Evolutionary conservation across 495 filamentous ascomycete species (phyloP).

Genomic region (Rostrohypoxylon terebratum): DNA sequence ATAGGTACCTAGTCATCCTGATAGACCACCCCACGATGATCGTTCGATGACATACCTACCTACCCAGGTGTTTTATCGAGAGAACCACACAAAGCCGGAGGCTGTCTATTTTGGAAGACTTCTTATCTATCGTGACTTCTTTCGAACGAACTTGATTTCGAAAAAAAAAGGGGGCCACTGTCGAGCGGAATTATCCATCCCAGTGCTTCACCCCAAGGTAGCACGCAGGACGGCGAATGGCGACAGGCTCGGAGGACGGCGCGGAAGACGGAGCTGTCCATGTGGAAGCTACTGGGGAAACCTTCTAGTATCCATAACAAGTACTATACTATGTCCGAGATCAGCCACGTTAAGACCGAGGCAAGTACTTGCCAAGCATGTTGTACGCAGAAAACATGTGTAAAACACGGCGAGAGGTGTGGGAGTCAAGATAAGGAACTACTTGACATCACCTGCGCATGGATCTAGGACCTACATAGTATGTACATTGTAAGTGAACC

Average conservation of each 20-base stretch:
- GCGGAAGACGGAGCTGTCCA: slow-evolving; percentile 14
- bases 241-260: slow-evolving; percentile 26
- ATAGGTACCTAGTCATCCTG: neutral
- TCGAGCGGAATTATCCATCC: neutral
- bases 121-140: neutral
- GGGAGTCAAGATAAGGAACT: neutral
- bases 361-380: neutral
- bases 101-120: neutral
- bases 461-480: too few relatives aligned
- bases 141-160: neutral
- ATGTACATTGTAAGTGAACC: too few relatives aligned
- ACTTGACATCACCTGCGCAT: neutral
- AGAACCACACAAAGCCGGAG: neutral
- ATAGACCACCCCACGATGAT: neutral
- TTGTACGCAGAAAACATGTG: neutral
- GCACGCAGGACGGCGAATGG: slow-evolving; percentile 29
- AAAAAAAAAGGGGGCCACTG: too few relatives aligned
- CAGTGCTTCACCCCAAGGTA: neutral
- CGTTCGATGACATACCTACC: neutral
- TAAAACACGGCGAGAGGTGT: neutral
- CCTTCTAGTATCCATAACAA: neutral
- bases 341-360: neutral
- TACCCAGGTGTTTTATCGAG: neutral
- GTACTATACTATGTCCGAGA: too few relatives aligned
- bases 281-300: neutral